Percentiles rank a stretch among this genome's conserved stretches.
Evolutionary conservation across 805 yeast species (phyloP).

Genomic region (Sugiyamaella qingdaonensis): DNA sequence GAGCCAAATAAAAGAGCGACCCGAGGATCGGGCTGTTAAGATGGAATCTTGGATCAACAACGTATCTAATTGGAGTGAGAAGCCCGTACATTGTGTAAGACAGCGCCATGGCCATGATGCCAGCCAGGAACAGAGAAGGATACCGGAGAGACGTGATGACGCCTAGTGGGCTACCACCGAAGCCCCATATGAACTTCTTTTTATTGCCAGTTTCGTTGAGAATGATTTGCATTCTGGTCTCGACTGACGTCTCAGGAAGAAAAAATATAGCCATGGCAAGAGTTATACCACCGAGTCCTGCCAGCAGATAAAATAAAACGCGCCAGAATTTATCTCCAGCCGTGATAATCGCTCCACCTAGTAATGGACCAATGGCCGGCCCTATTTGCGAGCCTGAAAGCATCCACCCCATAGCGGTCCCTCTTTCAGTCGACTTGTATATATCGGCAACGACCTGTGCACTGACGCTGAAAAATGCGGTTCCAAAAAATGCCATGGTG

Average conservation of each 20-base stretch:
- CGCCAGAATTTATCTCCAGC: constrained; percentile 45
- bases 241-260: constrained; percentile 40
- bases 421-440: constrained; percentile 48
- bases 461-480: constrained; percentile 52
- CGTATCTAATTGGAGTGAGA: constrained; percentile 52
- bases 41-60: constrained; percentile 52
- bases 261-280: constrained; percentile 37
- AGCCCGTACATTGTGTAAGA: constrained; percentile 49
- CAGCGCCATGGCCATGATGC: constrained; percentile 38
- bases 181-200: constrained; percentile 33
- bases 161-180: constrained; percentile 45
- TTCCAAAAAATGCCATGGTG: constrained; percentile 49
- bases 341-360: constrained; percentile 52
- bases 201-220: constrained; percentile 9
- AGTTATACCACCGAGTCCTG: constrained; percentile 41
- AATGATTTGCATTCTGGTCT: constrained; percentile 8
- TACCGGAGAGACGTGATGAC: constrained; percentile 42
- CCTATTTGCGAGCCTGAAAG: constrained; percentile 52
- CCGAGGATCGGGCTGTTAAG: constrained; percentile 47
- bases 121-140: constrained; percentile 32
- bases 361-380: constrained; percentile 49
- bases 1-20: constrained; percentile 52
- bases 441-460: constrained; percentile 51
- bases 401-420: constrained; percentile 47
- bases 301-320: constrained; percentile 48